Evolutionary conservation across 169 alveolate genomes (phyloP).

Genomic region (Eimeria necatrix): DNA sequence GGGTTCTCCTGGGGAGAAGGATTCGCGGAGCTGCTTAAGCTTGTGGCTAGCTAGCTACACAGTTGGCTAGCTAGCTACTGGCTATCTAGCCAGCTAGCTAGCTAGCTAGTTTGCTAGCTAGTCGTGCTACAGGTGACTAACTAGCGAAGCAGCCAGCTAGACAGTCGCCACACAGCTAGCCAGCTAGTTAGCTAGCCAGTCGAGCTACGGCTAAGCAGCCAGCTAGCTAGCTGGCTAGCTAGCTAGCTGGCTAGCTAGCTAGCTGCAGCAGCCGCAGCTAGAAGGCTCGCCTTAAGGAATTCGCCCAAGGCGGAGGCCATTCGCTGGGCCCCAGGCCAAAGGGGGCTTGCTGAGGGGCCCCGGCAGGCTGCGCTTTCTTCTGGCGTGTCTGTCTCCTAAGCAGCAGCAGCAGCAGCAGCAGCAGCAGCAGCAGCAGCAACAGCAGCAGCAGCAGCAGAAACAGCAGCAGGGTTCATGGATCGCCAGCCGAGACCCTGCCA

Average conservation of each 20-base stretch:
- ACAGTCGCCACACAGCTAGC: not conserved
- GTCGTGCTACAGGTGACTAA: not conserved
- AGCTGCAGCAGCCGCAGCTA: not conserved
- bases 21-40: too few relatives aligned
- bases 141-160: constrained; percentile 13
- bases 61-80: not conserved
- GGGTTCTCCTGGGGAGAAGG: not conserved
- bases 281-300: constrained; percentile 23
- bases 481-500: not conserved
- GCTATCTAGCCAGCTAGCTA: not conserved
- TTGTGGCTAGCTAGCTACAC: not conserved
- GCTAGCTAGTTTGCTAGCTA: not conserved
- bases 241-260: constrained; percentile 15
- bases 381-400: constrained; percentile 16
- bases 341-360: not conserved
- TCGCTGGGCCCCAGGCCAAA: not conserved
- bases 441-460: constrained; percentile 15
- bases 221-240: constrained; percentile 1
- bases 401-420: constrained; percentile 15
- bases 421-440: constrained; percentile 13
- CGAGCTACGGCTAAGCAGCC: not conserved
- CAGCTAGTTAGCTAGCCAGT: not conserved
- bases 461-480: not conserved
- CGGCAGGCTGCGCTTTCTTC: constrained; percentile 10
- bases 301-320: not conserved